Base-by-base conservation (phyloP, 2,329 filamentous ascomycete species). In the Alternaria angustiovoidea region DNA sequence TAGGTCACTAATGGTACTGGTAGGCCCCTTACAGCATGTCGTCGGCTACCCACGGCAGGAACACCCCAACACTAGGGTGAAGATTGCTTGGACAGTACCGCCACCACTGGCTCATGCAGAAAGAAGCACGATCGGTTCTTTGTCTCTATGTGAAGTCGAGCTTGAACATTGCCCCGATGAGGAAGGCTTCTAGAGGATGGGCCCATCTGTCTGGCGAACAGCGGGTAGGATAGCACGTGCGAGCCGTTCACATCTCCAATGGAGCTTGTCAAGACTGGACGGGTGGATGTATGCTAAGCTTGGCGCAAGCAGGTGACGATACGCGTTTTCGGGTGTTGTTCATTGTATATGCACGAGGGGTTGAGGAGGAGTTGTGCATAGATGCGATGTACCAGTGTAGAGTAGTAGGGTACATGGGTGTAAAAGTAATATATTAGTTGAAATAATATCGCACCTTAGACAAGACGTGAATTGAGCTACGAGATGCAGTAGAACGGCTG, bases 11-110 rank as follows among this genome's bases (percentile, higher is more conserved):
- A 64, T 36, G 26, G 12, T 43, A 48, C 24, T 12, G 46, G 12
- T 34, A 80, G 73, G 81, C 81, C 54, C 82, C 82, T 34, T 84
- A 84, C 68, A 83, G 81, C 67, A 83, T 84, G 81, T 79, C 83
- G 81, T 79, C 80, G 7, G 69, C 76, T 18, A 80, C 76, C 28
- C 77, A 75, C 55, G 82, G 81, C n/a, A 71, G 74, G 34, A 78
- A 74, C 36, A 80, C 78, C 18, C 78, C 78, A 8, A 74, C 67
- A 20, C 54, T 59, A 51, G 22, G 57, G n/a, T 71, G 47, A 64
- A 8, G 6, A 22, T 5, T 5, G 24, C 20, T 30, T 22, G 34
- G 12, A n/a, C 20, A 18, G 36, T 11, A 22, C 18, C 28, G 5
- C 22, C 32, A 14, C 26, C 24, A 11, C 28, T 38, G 43, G 18